Evolutionary conservation across 2,329 filamentous ascomycete species (phyloP).

Genomic region (Fusarium bulbicola): DNA sequence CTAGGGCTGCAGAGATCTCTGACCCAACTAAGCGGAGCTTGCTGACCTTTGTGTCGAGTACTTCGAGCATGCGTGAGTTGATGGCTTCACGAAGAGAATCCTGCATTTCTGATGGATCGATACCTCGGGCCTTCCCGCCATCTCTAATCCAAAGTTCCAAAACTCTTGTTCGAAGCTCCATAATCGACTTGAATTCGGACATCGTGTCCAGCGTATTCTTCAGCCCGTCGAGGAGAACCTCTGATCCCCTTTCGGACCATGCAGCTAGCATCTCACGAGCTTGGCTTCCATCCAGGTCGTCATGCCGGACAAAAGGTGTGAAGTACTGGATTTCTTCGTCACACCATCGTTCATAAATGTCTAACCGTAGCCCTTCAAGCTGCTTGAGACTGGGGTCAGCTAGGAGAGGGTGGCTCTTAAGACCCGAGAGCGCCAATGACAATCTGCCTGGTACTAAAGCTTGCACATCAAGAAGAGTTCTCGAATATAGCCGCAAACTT

Average conservation of each 20-base stretch:
- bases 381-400: slow-evolving; percentile 73
- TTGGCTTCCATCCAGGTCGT: slow-evolving; percentile 72
- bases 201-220: slow-evolving; percentile 66
- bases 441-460: slow-evolving; percentile 77
- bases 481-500: slow-evolving; percentile 77
- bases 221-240: slow-evolving; percentile 69
- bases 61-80: slow-evolving; percentile 71
- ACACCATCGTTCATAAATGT: slow-evolving; percentile 82
- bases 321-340: slow-evolving; percentile 85
- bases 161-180: slow-evolving; percentile 74
- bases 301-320: slow-evolving; percentile 86
- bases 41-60: slow-evolving; percentile 70
- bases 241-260: slow-evolving; percentile 71
- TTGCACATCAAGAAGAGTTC: slow-evolving; percentile 81
- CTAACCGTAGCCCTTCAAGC: slow-evolving; percentile 77
- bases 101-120: slow-evolving; percentile 75
- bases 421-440: slow-evolving; percentile 70
- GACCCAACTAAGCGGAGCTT: slow-evolving; percentile 72
- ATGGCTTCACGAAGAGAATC: slow-evolving; percentile 73
- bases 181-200: slow-evolving; percentile 73
- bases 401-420: slow-evolving; percentile 77
- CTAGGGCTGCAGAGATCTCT: slow-evolving; percentile 69
- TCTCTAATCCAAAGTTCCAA: slow-evolving; percentile 80
- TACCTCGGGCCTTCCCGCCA: slow-evolving; percentile 69
- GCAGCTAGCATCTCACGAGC: slow-evolving; percentile 67